A percentile compares a stretch with the other conserved stretches of the same genome.
phyloP scores from a whole-genome alignment of 345 rosid genomes.

The Aegle marmelos region DNA sequence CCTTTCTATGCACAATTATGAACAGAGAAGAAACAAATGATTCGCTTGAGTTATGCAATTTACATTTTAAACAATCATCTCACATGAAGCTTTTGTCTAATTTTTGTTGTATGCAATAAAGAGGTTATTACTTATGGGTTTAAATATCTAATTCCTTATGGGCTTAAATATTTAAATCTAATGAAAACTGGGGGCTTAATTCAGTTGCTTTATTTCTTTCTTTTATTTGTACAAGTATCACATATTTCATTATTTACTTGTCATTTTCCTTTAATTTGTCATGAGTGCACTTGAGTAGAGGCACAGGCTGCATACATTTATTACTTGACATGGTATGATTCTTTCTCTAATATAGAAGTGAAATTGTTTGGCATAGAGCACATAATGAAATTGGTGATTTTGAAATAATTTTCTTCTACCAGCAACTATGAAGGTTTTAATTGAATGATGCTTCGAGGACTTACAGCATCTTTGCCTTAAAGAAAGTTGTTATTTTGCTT shows the following conservation, averaged over 20 bases:
- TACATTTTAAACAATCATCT: neutral
- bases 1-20: neutral
- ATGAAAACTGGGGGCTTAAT: neutral
- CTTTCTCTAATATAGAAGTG: neutral
- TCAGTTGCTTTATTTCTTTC: neutral
- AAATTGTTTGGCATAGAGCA: neutral
- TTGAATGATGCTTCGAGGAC: constrained; percentile 9
- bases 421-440: neutral
- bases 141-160: neutral
- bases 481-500: constrained; percentile 18
- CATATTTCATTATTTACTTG: neutral
- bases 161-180: neutral
- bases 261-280: neutral
- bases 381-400: neutral
- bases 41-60: neutral
- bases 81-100: neutral
- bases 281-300: neutral
- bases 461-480: neutral
- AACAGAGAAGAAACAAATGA: constrained; percentile 9
- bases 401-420: neutral
- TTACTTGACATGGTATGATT: neutral
- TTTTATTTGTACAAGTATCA: neutral
- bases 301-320: neutral
- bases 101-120: neutral
- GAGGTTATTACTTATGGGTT: neutral